Evolutionary conservation across 2,329 filamentous ascomycete genomes (phyloP), one percentile per base, ranked within the genome.

Genomic region (Talaromyces rugulosus): DNA sequence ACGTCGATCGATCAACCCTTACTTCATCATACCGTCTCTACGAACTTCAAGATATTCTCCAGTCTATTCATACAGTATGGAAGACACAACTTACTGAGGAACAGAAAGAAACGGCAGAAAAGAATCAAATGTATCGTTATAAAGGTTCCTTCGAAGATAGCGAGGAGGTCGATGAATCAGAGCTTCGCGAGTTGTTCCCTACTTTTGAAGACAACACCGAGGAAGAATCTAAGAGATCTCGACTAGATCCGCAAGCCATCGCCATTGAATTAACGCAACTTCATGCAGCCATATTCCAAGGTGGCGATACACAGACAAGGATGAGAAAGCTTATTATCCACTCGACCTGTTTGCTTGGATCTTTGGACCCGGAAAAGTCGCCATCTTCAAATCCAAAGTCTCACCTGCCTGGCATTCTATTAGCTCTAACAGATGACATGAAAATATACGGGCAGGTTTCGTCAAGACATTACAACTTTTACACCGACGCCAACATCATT

Each of bases 131-230:
- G 44, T 99, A 96, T 75, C 88, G 87, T 23, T 97, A 95, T 77
- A 86, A 87, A 65, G 94, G 93, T 34, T 88, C 87, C 44, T 79
- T 85, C 44, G 89, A 93, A 64, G 88, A 93, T 55, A 87, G 91
- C 66, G 89, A 96, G 61, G 88, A 90, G 68, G 80, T 85, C 9
- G 86, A 92, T 58, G 84, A 89, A 65, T 85, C 89, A 60, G 90
- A 95, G 65, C 88, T 96, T 66, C 83, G 88, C 23, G 84, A 89
- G 65, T 79, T 98, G 6, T 98, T 98, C 78, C 94, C 94, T 1
- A 85, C 84, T 5, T 96, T 87, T 65, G 87, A 90, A 14, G 82
- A 84, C 1, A 82, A 83, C 0, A 74, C 80, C 2, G 75, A 78
- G 2, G 72, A 78, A 54, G 73, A 75, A 57, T 57, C 67, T 11